Conservation (phyloP, 2,329 filamentous ascomycete species). For the Xylariaceae sp. region DNA sequence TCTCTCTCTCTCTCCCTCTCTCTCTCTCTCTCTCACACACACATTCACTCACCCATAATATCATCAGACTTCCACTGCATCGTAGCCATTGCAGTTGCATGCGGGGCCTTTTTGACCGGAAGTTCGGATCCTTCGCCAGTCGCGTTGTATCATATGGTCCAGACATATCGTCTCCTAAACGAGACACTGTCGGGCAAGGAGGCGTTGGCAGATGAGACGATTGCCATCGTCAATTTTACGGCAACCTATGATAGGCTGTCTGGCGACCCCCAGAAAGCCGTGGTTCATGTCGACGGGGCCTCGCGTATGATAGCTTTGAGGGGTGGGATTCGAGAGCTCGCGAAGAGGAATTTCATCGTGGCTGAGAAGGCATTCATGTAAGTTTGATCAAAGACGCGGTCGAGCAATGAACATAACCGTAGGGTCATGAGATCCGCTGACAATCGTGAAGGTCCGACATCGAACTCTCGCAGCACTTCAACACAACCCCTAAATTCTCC, state of each 20-base stretch:
- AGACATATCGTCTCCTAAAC: conserved; percentile 22
- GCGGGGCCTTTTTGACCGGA: conserved; percentile 10
- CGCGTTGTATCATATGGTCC: conserved; percentile 22
- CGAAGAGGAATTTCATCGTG: conserved; percentile 7
- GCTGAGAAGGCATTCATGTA: conserved; percentile 15
- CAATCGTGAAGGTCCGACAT: conserved; percentile 9
- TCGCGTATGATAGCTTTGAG: conserved; percentile 6
- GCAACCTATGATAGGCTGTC: conserved; percentile 24
- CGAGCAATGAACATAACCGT: background rate
- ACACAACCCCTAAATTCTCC: conserved; percentile 9
- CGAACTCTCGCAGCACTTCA: conserved; percentile 12
- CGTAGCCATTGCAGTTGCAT: conserved; percentile 11
- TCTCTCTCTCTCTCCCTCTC: too few relatives aligned
- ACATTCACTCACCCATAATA: background rate
- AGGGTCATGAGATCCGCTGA: background rate
- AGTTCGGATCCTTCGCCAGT: conserved; percentile 6
- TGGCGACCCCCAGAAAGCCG: conserved; percentile 9
- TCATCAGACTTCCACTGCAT: conserved; percentile 16
- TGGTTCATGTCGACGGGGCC: conserved; percentile 14
- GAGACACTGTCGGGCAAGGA: conserved; percentile 20
- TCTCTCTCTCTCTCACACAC: too few relatives aligned
- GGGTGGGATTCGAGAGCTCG: conserved; percentile 12
- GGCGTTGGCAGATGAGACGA: conserved; percentile 25
- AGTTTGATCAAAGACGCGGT: background rate
- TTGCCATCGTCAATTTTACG: conserved; percentile 27